A percentile compares a stretch with the other conserved stretches of the same genome.
Evolutionary conservation across 2,329 filamentous ascomycete species (phyloP).

Genomic region (Paecilomyces sp.): DNA sequence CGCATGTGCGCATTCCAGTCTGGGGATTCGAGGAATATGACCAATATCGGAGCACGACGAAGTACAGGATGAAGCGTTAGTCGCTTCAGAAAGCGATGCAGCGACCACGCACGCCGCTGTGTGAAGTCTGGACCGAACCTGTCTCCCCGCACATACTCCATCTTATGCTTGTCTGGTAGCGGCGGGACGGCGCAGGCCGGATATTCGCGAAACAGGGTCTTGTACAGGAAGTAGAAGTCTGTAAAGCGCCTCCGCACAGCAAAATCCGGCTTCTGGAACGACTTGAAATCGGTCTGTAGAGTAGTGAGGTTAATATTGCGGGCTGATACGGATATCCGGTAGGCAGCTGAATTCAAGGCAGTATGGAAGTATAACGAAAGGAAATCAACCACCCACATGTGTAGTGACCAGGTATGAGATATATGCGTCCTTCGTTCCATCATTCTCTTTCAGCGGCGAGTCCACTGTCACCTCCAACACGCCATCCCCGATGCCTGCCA

Average conservation of each 20-base stretch:
- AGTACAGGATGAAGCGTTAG: slow-evolving; percentile 83
- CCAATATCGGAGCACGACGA: slow-evolving; percentile 71
- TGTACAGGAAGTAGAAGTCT: slow-evolving; percentile 95
- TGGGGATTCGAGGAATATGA: slow-evolving; percentile 81
- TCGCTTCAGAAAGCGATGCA: slow-evolving; percentile 84
- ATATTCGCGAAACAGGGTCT: slow-evolving; percentile 78
- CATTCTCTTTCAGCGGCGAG: slow-evolving; percentile 85
- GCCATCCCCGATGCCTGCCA: slow-evolving; percentile 62
- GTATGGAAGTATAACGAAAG: slow-evolving; percentile 1
- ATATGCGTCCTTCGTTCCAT: slow-evolving; percentile 93
- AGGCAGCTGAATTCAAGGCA: slow-evolving; percentile 10
- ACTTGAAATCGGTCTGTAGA: slow-evolving; percentile 78
- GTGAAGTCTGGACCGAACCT: slow-evolving; percentile 94
- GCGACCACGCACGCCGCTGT: slow-evolving; percentile 74
- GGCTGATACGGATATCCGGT: background rate
- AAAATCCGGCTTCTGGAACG: slow-evolving; percentile 77
- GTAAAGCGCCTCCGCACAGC: slow-evolving; percentile 86
- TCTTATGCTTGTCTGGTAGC: slow-evolving; percentile 95
- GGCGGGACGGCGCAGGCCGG: slow-evolving; percentile 89
- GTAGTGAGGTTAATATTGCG: slow-evolving; percentile 5
- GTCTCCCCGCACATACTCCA: slow-evolving; percentile 96
- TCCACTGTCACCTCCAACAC: slow-evolving; percentile 76
- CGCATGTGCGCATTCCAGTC: slow-evolving; percentile 98
- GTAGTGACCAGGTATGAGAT: slow-evolving; percentile 94
- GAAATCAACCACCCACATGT: slow-evolving; percentile 51